These are phyloP conservation scores for Podospora appendiculata DNA, from an alignment of 495 filamentous ascomycete species.

Conservation along the genomic window DNA sequence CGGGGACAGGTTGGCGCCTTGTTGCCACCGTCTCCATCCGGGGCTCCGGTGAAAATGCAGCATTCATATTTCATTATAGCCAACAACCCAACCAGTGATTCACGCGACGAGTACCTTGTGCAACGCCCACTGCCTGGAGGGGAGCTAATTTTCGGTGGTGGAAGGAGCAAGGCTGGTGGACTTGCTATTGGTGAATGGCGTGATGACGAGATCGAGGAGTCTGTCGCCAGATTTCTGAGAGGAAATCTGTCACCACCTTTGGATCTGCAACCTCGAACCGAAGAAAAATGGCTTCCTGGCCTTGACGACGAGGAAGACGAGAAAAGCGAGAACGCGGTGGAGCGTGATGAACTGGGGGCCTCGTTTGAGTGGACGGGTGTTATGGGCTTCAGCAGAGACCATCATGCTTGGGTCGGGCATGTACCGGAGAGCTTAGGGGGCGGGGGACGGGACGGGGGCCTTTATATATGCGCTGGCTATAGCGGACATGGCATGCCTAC, in stretches of 20 bases:
- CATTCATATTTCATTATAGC: constrained; percentile 58
- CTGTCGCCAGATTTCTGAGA: constrained; percentile 41
- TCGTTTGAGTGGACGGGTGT: constrained; percentile 71
- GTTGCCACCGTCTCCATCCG: constrained; percentile 33
- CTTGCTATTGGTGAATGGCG: constrained; percentile 50
- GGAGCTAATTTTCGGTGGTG: constrained; percentile 49
- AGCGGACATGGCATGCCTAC: constrained; percentile 81
- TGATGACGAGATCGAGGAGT: constrained; percentile 51
- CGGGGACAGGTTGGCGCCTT: constrained; percentile 68
- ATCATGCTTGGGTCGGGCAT: constrained; percentile 58
- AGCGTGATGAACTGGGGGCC: constrained; percentile 36
- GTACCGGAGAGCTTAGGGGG: constrained; percentile 39
- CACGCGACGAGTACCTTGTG: constrained; percentile 61
- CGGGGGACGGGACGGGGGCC: constrained; percentile 24
- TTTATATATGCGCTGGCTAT: constrained; percentile 55
- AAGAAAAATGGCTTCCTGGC: not conserved
- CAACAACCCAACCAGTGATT: constrained; percentile 13
- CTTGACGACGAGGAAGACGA: not conserved
- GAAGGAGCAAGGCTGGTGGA: constrained; percentile 25
- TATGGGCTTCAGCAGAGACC: constrained; percentile 71
- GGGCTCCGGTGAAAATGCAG: constrained; percentile 12
- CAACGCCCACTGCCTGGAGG: constrained; percentile 50
- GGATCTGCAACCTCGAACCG: constrained; percentile 6
- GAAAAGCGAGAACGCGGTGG: constrained; percentile 23
- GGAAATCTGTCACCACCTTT: constrained; percentile 23